A percentile compares a stretch with the other conserved stretches of the same genome.
Conservation (phyloP, 306 rosid species). For the Glycine tomentella region DNA sequence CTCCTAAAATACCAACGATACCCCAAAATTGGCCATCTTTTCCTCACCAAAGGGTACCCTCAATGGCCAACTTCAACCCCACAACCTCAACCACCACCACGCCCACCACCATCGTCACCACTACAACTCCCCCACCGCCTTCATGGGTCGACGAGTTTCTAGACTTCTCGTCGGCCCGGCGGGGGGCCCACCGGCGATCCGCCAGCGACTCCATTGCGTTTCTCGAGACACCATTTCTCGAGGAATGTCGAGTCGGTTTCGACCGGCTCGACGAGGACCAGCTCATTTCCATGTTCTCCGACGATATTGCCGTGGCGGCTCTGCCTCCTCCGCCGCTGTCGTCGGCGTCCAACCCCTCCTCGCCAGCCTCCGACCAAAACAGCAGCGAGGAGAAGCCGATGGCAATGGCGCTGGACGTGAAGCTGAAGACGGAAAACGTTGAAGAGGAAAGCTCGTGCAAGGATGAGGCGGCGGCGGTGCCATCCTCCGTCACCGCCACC, state of each 20-base stretch:
- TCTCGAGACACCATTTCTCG: constrained; percentile 67
- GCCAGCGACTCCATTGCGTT: constrained; percentile 89
- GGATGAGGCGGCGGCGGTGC: constrained; percentile 46
- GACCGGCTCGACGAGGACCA: constrained; percentile 87
- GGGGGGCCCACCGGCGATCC: constrained; percentile 77
- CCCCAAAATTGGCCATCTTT: constrained; percentile 78
- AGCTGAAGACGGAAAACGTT: constrained; percentile 67
- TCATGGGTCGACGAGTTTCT: constrained; percentile 87
- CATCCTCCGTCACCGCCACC: constrained; percentile 38
- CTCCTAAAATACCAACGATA: constrained; percentile 89
- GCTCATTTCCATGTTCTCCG: constrained; percentile 85
- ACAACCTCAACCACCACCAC: constrained; percentile 1
- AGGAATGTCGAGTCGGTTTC: constrained; percentile 61
- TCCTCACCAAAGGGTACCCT: constrained; percentile 57
- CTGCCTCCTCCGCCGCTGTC: constrained; percentile 54
- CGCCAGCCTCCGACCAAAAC: constrained; percentile 86
- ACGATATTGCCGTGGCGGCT: constrained; percentile 53
- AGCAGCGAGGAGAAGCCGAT: constrained; percentile 70
- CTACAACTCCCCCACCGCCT: constrained; percentile 25
- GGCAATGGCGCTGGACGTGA: constrained; percentile 51
- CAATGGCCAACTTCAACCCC: constrained; percentile 49
- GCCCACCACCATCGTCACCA: not conserved
- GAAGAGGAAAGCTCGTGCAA: constrained; percentile 73
- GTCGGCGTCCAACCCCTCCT: constrained; percentile 64
- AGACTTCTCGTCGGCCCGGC: constrained; percentile 79